A percentile compares a stretch with the other conserved stretches of the same genome.
phyloP scores from a whole-genome alignment of 2,329 filamentous ascomycete genomes.

The Penicillium sp. region DNA sequence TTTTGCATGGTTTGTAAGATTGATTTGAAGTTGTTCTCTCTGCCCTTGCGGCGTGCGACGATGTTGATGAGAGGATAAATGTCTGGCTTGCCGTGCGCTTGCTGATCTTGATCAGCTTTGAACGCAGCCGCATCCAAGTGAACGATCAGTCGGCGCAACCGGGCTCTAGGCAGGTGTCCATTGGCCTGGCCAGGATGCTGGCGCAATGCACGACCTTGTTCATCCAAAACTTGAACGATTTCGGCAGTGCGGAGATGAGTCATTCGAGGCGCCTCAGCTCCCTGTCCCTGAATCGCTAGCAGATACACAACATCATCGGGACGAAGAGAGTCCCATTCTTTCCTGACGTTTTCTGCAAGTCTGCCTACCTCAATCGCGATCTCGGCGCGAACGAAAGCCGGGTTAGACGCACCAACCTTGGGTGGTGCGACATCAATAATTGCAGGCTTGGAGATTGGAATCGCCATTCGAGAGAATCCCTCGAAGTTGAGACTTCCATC shows the following conservation, averaged over 20 bases:
- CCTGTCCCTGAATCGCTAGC: conserved; percentile 64
- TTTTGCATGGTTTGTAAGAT: conserved; percentile 89
- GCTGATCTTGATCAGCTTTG: conserved; percentile 70
- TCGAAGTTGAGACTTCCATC: conserved; percentile 69
- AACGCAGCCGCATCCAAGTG: conserved; percentile 80
- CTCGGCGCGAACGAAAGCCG: conserved; percentile 84
- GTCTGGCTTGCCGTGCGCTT: conserved; percentile 68
- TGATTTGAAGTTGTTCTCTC: conserved; percentile 97
- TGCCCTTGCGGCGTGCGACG: conserved; percentile 75
- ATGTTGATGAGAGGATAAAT: conserved; percentile 85
- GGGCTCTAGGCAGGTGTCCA: conserved; percentile 59
- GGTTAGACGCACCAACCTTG: conserved; percentile 77
- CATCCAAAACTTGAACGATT: conserved; percentile 81
- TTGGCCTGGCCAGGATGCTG: conserved; percentile 62
- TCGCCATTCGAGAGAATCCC: conserved; percentile 88
- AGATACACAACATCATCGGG: conserved; percentile 90
- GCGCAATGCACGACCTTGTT: conserved; percentile 73
- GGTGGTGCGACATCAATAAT: conserved; percentile 84
- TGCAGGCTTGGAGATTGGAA: conserved; percentile 80
- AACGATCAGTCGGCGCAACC: conserved; percentile 71
- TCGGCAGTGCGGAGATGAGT: conserved; percentile 77
- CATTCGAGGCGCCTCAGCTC: conserved; percentile 64
- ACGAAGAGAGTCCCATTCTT: conserved; percentile 87
- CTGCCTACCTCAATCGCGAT: conserved; percentile 80
- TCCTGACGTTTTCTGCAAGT: conserved; percentile 71